Percentiles rank a stretch among this genome's conserved stretches.
These are phyloP conservation scores for Panicum miliaceum DNA, from an alignment of 176 grass and related monocot species.

Conservation along the genomic window DNA sequence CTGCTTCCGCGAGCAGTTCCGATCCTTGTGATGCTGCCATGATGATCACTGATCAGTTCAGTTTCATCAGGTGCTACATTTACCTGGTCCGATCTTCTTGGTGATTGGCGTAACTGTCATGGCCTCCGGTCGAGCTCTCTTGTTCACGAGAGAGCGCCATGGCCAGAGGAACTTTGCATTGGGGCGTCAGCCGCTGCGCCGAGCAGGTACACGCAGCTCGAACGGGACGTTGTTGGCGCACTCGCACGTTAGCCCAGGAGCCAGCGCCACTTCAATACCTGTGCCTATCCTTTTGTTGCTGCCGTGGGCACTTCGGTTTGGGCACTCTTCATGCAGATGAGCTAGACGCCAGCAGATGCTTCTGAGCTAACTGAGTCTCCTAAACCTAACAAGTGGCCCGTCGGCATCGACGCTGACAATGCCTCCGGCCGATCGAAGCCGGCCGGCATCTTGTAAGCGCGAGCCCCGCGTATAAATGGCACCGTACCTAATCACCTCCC, in stretches of 20 bases:
- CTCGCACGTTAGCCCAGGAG: not conserved
- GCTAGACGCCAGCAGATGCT: not conserved
- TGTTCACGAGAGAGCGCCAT: too few relatives aligned
- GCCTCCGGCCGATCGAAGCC: conserved; percentile 18
- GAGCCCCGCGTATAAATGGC: not conserved
- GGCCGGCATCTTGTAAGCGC: conserved; percentile 27
- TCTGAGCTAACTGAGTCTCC: not conserved
- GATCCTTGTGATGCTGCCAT: not conserved
- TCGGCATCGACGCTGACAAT: conserved; percentile 26
- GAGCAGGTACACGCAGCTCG: not conserved
- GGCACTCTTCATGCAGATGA: not conserved
- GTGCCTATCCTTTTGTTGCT: not conserved
- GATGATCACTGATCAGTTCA: not conserved
- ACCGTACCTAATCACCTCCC: not conserved
- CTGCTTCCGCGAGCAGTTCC: not conserved
- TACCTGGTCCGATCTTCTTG: not conserved
- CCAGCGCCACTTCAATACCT: not conserved
- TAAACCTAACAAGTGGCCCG: not conserved
- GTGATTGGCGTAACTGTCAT: not conserved
- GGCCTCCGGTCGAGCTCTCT: not conserved
- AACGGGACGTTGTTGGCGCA: not conserved
- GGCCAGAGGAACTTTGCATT: not conserved
- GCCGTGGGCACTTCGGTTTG: not conserved
- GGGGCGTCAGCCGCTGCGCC: not conserved
- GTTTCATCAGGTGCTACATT: not conserved